Base-by-base conservation (phyloP, 192 early-diverging fungal genomes). In the Coemansia javaensis region DNA sequence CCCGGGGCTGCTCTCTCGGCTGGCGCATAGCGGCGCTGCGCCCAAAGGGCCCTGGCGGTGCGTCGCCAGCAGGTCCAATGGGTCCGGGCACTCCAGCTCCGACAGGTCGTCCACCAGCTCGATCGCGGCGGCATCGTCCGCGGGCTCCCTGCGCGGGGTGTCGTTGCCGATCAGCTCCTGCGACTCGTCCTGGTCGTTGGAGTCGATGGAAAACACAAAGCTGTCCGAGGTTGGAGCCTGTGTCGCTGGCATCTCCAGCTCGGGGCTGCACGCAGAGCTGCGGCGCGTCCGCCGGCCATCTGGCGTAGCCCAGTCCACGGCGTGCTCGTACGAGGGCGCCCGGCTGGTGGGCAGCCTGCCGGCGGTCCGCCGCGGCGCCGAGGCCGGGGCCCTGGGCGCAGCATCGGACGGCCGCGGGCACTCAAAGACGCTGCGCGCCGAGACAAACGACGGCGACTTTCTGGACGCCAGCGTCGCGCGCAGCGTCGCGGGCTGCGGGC, bases 11-110 rank as follows among this genome's bases (percentile, higher is more conserved):
- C 3, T 25, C 3, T 25, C 24, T 25, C 6, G 24, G 31, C 28
- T 25, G 40, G 9, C 16, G 1, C 20, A 16, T 18, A 52, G 40
- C 21, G 39, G 50, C 20, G 50, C 41, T 42, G 30, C 13, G 21
- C 9, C 21, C 40, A 9, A 10, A 7, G 50, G 50, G 16, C 42
- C 6, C 15, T 39, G 40, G 32, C 40, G 41, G 5, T 40, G 50
- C 23, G 40, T 25, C 21, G 35, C 50, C 23, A 64, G 35, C 2
- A 52, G 32, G 4, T 5, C 18, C 13, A 30, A 20, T 11, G 65
- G 47, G 11, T 61, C 58, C 1, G 53, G 58, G 10, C 52, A 60
- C 11, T 67, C 44, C 18, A 37, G 50, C 11, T 53, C 28, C 1
- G 28, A 30, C 7, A 30, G 28, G 7, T 5, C 9, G 28, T 30